Evolutionary conservation across 805 yeast species (phyloP).

Genomic region (Ogataea pini): DNA sequence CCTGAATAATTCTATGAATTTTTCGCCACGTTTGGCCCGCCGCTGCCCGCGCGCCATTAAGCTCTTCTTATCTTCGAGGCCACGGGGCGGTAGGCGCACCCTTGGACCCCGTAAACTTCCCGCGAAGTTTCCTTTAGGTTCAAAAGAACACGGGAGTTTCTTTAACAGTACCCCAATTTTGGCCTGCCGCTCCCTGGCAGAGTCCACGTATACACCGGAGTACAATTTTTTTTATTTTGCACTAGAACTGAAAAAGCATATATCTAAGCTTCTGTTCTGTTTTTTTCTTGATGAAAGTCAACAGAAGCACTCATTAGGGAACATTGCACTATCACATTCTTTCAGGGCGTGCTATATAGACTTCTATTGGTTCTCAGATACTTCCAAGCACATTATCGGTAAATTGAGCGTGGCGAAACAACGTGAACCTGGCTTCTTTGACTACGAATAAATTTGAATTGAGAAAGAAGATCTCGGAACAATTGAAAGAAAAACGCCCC

Average conservation of each 20-base stretch:
- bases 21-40: conserved; percentile 7
- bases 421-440: background rate
- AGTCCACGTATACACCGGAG: conserved; percentile 2
- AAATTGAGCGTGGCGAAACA: background rate
- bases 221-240: background rate
- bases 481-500: no score
- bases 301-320: background rate
- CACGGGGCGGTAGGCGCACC: background rate
- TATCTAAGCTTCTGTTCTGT: conserved; percentile 3
- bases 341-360: background rate
- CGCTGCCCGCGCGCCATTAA: conserved; percentile 3
- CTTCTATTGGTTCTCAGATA: background rate
- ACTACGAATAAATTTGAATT: background rate
- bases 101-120: background rate
- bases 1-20: background rate
- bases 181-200: background rate
- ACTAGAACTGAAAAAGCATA: conserved; percentile 2
- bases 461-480: background rate
- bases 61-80: background rate
- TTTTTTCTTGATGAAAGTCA: background rate
- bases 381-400: background rate
- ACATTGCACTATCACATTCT: background rate
- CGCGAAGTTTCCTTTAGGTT: background rate
- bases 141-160: background rate
- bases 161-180: background rate